Evolutionary conservation across 2,329 filamentous ascomycete genomes (phyloP).

Genomic region (Acarospora socialis): DNA sequence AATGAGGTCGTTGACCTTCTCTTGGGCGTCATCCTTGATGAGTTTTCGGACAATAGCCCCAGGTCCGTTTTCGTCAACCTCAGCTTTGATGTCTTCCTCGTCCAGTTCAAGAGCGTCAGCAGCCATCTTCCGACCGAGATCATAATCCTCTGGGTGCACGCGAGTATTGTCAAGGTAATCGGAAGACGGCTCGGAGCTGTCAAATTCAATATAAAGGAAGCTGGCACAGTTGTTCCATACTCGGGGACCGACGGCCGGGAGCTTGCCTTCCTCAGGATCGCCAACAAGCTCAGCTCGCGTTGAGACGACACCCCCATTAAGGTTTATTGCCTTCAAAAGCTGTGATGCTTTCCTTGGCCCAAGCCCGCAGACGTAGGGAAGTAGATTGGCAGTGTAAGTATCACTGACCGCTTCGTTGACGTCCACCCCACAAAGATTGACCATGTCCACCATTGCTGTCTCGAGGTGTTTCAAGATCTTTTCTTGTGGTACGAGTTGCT

Average conservation of each 20-base stretch:
- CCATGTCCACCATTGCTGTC: constrained; percentile 96
- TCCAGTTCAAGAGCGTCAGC: constrained; percentile 92
- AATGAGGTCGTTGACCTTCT: constrained; percentile 90
- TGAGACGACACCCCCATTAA: constrained; percentile 73
- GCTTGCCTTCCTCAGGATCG: constrained; percentile 63
- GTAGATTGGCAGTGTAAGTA: constrained; percentile 66
- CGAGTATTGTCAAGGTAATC: constrained; percentile 94
- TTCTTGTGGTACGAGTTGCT: constrained; percentile 75
- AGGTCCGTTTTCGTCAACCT: constrained; percentile 76
- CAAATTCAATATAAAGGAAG: constrained; percentile 82
- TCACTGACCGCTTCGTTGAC: constrained; percentile 83
- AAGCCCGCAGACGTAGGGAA: constrained; percentile 82
- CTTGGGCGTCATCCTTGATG: constrained; percentile 86
- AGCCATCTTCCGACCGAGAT: constrained; percentile 94
- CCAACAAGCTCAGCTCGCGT: constrained; percentile 80
- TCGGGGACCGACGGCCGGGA: constrained; percentile 70
- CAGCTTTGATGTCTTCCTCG: constrained; percentile 93
- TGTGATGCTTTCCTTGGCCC: constrained; percentile 82
- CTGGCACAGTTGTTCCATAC: constrained; percentile 97
- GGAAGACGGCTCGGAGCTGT: constrained; percentile 63
- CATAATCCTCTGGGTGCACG: constrained; percentile 96
- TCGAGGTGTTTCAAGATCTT: constrained; percentile 78
- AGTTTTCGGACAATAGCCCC: constrained; percentile 87
- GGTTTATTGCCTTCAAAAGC: constrained; percentile 77
- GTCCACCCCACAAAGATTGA: constrained; percentile 90